Base-by-base conservation (phyloP, 2,329 filamentous ascomycete species). In the Alternaria metachromatica region DNA sequence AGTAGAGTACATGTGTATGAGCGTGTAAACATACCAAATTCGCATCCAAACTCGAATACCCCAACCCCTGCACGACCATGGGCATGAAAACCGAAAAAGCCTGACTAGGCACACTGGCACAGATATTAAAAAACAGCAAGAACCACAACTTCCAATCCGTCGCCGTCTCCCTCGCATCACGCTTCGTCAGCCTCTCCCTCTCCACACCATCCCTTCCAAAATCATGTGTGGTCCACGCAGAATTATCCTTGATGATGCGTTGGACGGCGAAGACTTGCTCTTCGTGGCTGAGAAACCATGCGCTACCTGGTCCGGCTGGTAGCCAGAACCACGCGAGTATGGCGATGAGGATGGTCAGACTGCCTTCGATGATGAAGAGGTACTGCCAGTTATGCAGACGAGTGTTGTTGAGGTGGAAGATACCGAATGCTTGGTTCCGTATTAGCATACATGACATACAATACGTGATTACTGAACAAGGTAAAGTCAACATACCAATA, bases 371-470 rank as follows among this genome's bases (percentile, higher is more conserved):
- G 6, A 83, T 79, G 59, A 83, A 83, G 3, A 83, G 66, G 62
- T 84, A 85, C 25, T 82, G 81, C 81, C 81, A 83, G 10, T 83
- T 82, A 4, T 83, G 81, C 12, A 88, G 74, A 5, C 9, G 10
- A 62, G 79, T 81, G 10, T 76, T 77, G 37, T 77, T 66, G 55
- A 86, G 82, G 67, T 85, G 85, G 79, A 86, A 71, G 60, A 86
- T 77, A 0, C 81, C 82, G 37, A 76, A 81, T 61, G 61, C 76
- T 73, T 44, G 13, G 13, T 9, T 3, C 10, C 10, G 10, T 25
- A 28, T 71, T 33, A 71, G 54, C 4, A 37, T 28, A 28, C 26
- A 28, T n/a, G 2, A 13, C 50, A 7, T 23, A 8, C 37, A 33
- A 6, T 48, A 37, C 6, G n/a, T 21, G 12, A 44, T 12, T 30